Conservation (phyloP, 2,329 filamentous ascomycete species). For the Trichoderma guizhouense region DNA sequence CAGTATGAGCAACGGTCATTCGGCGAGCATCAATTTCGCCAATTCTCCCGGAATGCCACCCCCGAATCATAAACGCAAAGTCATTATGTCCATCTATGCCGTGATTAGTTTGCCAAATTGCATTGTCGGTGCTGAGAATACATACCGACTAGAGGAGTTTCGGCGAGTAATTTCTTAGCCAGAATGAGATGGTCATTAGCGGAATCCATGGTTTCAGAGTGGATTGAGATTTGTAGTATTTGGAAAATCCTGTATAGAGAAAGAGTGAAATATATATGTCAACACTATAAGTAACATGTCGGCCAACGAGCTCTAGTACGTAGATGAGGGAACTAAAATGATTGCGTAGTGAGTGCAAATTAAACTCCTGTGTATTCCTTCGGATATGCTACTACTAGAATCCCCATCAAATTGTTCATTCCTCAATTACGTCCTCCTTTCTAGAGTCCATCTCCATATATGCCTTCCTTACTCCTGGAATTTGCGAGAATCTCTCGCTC, state of each 20-base stretch:
- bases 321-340: background rate
- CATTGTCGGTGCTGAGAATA: background rate
- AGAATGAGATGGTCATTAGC: background rate
- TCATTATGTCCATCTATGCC: slow-evolving; percentile 79
- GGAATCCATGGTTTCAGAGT: background rate
- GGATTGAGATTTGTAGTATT: background rate
- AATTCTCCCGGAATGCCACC: slow-evolving; percentile 54
- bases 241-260: no score
- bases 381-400: background rate
- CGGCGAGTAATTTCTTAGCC: background rate
- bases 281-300: background rate
- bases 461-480: slow-evolving; percentile 13
- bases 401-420: background rate
- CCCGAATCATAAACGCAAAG: slow-evolving; percentile 66
- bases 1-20: slow-evolving; percentile 57
- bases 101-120: background rate
- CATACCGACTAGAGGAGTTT: background rate
- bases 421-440: background rate
- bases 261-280: background rate
- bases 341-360: background rate
- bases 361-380: background rate
- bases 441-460: slow-evolving; percentile 14
- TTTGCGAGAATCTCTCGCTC: slow-evolving; percentile 14
- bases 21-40: slow-evolving; percentile 66
- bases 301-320: background rate